Conservation (phyloP, 345 rosid genomes). For the Eucalyptus erythrocorys region DNA sequence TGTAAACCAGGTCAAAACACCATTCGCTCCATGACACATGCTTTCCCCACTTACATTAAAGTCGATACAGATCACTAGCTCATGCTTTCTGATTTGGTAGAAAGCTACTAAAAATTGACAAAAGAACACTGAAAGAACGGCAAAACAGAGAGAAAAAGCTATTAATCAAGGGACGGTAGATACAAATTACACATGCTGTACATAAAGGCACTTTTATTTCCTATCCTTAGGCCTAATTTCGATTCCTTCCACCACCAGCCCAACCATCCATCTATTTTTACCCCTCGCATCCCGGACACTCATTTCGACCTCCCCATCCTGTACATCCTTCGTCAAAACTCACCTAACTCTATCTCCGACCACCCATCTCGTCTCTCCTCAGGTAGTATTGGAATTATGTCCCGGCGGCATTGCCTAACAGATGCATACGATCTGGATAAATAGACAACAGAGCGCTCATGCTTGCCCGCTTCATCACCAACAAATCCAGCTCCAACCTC, state of each 20-base stretch:
- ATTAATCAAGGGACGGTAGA: background rate
- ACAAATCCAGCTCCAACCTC: background rate
- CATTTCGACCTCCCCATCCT: background rate
- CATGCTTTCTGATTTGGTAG: background rate
- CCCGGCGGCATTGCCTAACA: background rate
- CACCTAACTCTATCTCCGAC: background rate
- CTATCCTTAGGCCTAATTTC: background rate
- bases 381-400: background rate
- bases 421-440: background rate
- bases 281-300: background rate
- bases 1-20: too few relatives aligned
- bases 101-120: background rate
- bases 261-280: background rate
- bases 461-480: background rate
- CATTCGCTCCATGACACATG: too few relatives aligned
- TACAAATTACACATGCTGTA: background rate
- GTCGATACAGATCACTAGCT: too few relatives aligned
- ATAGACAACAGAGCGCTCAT: background rate
- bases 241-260: background rate
- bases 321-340: background rate
- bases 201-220: background rate
- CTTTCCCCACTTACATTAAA: too few relatives aligned
- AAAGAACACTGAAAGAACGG: background rate
- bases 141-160: background rate
- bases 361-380: background rate